Conservation (phyloP, 495 filamentous ascomycete genomes). For the Chaetomium tenue region DNA sequence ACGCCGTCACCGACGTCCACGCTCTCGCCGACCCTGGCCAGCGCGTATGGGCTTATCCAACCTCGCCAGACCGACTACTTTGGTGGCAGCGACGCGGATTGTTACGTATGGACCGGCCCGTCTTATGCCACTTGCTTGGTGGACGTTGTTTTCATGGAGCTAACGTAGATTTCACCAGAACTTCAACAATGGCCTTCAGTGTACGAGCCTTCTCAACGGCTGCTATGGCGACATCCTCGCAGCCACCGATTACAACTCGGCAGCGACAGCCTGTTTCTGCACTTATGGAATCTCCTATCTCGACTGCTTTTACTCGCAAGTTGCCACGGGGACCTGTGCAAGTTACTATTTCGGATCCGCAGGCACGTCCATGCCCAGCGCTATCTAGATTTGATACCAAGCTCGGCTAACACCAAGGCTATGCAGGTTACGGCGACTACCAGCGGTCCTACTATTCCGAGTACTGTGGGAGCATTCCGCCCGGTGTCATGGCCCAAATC, state of each 20-base stretch:
- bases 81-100: slow-evolving; percentile 6
- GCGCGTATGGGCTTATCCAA: slow-evolving; percentile 17
- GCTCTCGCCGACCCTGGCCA: slow-evolving; percentile 17
- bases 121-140: not conserved
- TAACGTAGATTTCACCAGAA: slow-evolving; percentile 2
- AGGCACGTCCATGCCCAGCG: not conserved
- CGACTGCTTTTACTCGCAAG: slow-evolving; percentile 21
- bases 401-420: not conserved
- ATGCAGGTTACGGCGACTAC: slow-evolving; percentile 20
- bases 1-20: slow-evolving; percentile 21
- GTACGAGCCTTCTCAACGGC: slow-evolving; percentile 20
- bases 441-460: slow-evolving; percentile 11
- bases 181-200: slow-evolving; percentile 2
- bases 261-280: slow-evolving; percentile 24
- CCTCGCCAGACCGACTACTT: slow-evolving; percentile 19
- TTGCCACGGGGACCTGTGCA: slow-evolving; percentile 23
- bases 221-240: slow-evolving; percentile 16
- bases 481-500: slow-evolving; percentile 23
- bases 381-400: too few species aligned
- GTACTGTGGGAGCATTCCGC: slow-evolving; percentile 23
- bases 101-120: slow-evolving; percentile 1
- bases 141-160: not conserved
- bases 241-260: slow-evolving; percentile 6
- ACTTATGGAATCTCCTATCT: slow-evolving; percentile 26
- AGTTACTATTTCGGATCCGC: slow-evolving; percentile 2